These are phyloP conservation scores for Fomitopsis serialis DNA, from an alignment of 768 basidiomycete genomes.

Conservation along the genomic window DNA sequence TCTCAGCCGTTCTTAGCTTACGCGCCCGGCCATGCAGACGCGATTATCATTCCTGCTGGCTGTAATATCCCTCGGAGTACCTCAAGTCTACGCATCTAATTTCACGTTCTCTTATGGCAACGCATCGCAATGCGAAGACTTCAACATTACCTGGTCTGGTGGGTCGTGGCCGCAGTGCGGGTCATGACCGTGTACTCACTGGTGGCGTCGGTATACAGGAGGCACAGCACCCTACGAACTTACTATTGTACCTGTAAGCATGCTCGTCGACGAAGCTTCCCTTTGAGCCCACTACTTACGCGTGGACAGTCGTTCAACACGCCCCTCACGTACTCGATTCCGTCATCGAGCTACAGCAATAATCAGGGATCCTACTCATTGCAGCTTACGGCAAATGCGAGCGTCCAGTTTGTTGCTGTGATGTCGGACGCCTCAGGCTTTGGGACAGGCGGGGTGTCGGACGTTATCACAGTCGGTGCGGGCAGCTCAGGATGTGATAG, in stretches of 20 bases:
- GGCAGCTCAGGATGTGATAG: constrained; percentile 44
- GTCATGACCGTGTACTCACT: not conserved
- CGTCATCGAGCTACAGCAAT: constrained; percentile 46
- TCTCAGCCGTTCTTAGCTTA: not conserved
- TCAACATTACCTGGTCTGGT: constrained; percentile 65
- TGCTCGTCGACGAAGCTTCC: not conserved
- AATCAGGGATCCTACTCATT: constrained; percentile 47
- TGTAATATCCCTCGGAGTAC: constrained; percentile 16
- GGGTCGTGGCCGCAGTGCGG: not conserved
- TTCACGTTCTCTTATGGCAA: constrained; percentile 47
- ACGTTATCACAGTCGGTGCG: constrained; percentile 41
- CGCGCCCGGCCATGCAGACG: constrained; percentile 8
- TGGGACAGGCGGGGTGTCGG: constrained; percentile 55
- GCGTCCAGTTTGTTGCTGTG: constrained; percentile 42
- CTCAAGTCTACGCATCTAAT: constrained; percentile 18
- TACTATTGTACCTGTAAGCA: constrained; percentile 46
- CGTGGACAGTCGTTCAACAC: constrained; percentile 40
- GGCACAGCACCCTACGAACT: constrained; percentile 50
- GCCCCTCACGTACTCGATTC: constrained; percentile 50
- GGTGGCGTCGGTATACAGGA: constrained; percentile 30
- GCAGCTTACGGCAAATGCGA: constrained; percentile 37
- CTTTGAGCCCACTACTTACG: constrained; percentile 5
- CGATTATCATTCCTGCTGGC: constrained; percentile 15
- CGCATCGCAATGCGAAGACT: constrained; percentile 56
- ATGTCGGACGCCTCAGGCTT: constrained; percentile 75